Base-by-base conservation (phyloP, 176 grass and related monocot species). In the Elaeis guineensis region DNA sequence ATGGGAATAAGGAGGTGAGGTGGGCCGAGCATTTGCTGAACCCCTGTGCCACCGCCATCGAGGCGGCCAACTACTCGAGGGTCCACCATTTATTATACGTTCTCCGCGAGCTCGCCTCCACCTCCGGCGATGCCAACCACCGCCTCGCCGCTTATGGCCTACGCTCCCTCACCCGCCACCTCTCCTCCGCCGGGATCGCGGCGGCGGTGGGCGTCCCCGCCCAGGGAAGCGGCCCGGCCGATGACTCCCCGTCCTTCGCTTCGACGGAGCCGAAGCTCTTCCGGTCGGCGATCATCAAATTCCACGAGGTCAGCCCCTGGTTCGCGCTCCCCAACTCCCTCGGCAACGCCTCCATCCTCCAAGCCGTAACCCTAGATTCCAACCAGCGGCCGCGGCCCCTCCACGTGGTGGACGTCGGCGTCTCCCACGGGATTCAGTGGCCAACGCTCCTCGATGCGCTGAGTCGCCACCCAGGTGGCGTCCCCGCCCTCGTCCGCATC, bases 381-480 rank as follows among this genome's bases (percentile, higher is more conserved):
- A 67, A 23, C 21, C 59, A 58, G 2, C 62, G 57, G 3, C 17
- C 64, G 19, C 71, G 63, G 51, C 35, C 69, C 50, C 71, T 98
- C 44, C 93, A 98, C 81, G 71, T 98, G 26, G 70, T 92, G 3
- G 93, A 98, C 59, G 56, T 98, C 55, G 93, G 93, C 61, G 81
- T 91, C 28, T 98, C 93, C 21, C 93, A 98, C 66, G 93, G 93
- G 39, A 81, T 98, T 57, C 93, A 98, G 77, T 98, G 93, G 93
- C 93, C 93, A 20, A 98, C 93, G 52, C 82, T 98, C n/a, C 76
- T 98, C 17, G 87, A 98, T 54, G 83, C 93, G 14, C 81, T 98
- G n/a, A 87, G 81, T 9, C 84, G 79, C 18, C 55, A 73, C 54
- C 70, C 73, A 3, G 70, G 81, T 11, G 62, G 80, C 25, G 59